These are phyloP conservation scores for Gamsiella multidivaricata DNA, from an alignment of 192 early-diverging fungal genomes.

Conservation along the genomic window DNA sequence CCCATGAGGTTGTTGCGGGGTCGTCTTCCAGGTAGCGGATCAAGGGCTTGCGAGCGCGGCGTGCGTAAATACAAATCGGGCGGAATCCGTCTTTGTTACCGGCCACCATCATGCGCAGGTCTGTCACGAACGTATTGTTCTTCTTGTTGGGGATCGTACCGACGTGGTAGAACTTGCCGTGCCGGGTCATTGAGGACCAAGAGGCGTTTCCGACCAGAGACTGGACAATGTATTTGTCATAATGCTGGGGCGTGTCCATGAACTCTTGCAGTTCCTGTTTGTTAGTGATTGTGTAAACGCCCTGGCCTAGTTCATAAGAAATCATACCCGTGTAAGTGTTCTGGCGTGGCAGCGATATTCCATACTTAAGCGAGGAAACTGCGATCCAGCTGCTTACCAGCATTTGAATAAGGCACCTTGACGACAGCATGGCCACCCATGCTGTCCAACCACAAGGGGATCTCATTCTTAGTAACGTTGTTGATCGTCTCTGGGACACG, in stretches of 20 bases:
- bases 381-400: constrained; percentile 59
- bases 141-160: constrained; percentile 93
- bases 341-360: neutral
- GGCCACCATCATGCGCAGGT: constrained; percentile 90
- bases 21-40: constrained; percentile 52
- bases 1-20: constrained; percentile 74
- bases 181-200: constrained; percentile 77
- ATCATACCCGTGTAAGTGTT: neutral
- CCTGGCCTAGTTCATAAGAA: constrained; percentile 67
- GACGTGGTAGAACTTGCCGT: constrained; percentile 89
- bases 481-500: constrained; percentile 87
- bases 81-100: constrained; percentile 78
- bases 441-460: constrained; percentile 82
- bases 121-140: constrained; percentile 85
- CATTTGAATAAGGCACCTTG: constrained; percentile 90
- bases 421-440: constrained; percentile 90
- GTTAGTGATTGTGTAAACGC: constrained; percentile 91
- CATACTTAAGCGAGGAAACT: neutral
- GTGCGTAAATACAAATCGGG: constrained; percentile 86
- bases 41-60: constrained; percentile 79
- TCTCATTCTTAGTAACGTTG: constrained; percentile 82
- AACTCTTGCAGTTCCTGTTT: constrained; percentile 77
- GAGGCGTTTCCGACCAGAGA: constrained; percentile 88
- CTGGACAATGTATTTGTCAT: constrained; percentile 94
- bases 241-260: constrained; percentile 80